These are phyloP conservation scores for Staphylotrichum longicolle DNA, from an alignment of 495 filamentous ascomycete genomes.

Conservation along the genomic window DNA sequence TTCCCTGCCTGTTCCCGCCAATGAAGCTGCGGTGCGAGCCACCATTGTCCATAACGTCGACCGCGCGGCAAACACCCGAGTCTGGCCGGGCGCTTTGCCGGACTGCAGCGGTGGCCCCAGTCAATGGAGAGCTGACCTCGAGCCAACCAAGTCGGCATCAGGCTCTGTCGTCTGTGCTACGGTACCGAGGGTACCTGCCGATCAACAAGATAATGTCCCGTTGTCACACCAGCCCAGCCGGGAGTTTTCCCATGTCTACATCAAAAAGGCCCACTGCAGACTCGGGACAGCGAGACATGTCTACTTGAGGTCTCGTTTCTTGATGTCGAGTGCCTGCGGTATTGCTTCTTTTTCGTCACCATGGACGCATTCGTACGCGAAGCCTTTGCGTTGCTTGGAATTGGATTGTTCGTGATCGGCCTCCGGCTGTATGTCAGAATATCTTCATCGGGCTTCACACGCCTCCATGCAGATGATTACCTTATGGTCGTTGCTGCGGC, in stretches of 20 bases:
- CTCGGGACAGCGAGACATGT: too few species aligned
- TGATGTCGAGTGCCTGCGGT: too few species aligned
- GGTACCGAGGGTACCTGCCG: background rate
- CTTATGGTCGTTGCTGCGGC: conserved; percentile 58
- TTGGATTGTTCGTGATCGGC: conserved; percentile 50
- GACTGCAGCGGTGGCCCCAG: background rate
- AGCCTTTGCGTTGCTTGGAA: conserved; percentile 50
- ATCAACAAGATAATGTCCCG: background rate
- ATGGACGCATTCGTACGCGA: conserved; percentile 49
- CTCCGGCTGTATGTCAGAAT: conserved; percentile 52
- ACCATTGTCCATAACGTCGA: background rate
- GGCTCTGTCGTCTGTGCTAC: background rate
- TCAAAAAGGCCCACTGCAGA: background rate
- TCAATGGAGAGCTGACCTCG: background rate
- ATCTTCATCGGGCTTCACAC: conserved; percentile 48
- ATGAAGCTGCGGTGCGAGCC: conserved; percentile 11
- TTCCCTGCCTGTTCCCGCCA: background rate
- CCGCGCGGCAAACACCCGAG: background rate
- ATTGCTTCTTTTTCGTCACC: background rate
- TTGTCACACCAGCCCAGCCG: background rate
- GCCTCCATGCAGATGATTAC: conserved; percentile 58
- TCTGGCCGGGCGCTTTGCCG: background rate
- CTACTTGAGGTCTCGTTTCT: too few species aligned
- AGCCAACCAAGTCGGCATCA: background rate
- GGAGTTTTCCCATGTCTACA: background rate